These are phyloP conservation scores for Gracilaria gracilis DNA, from an alignment of 23 red algal genomes.

Conservation along the genomic window DNA sequence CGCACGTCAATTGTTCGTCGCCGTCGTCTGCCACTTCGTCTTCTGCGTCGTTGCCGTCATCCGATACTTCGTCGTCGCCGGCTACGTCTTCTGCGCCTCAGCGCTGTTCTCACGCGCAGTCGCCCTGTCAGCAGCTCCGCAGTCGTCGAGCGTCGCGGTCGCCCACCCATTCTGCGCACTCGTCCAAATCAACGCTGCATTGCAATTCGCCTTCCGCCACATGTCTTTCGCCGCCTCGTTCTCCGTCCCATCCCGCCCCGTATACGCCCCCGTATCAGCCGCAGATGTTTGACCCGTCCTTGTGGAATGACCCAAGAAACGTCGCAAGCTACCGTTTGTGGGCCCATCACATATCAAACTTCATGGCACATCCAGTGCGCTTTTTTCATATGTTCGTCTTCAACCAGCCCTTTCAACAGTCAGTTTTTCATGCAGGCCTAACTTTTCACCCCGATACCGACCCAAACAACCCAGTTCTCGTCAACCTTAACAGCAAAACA, in stretches of 20 bases:
- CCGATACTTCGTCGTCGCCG: neutral
- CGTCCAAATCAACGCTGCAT: neutral
- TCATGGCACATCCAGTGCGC: constrained; percentile 68
- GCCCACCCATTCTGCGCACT: neutral
- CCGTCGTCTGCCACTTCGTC: neutral
- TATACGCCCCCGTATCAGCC: constrained; percentile 11
- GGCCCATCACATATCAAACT: constrained; percentile 66
- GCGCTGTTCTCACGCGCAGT: neutral
- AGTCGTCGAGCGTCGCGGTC: neutral
- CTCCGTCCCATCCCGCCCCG: constrained; percentile 12
- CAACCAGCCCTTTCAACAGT: constrained; percentile 69
- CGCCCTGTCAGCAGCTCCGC: neutral
- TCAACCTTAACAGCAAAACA: constrained; percentile 64
- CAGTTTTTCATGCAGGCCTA: constrained; percentile 72
- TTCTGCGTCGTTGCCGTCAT: neutral
- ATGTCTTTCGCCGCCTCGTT: constrained; percentile 16
- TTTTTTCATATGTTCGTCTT: constrained; percentile 70
- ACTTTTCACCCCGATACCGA: constrained; percentile 77
- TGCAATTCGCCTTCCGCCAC: constrained; percentile 7
- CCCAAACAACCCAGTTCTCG: constrained; percentile 61
- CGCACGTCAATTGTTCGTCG: neutral
- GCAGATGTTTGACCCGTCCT: constrained; percentile 35
- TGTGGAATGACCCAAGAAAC: constrained; percentile 60
- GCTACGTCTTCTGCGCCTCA: neutral
- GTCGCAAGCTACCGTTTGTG: constrained; percentile 72